Evolutionary conservation across 2,329 filamentous ascomycete species (phyloP).

Genomic region (Exophiala sideris): DNA sequence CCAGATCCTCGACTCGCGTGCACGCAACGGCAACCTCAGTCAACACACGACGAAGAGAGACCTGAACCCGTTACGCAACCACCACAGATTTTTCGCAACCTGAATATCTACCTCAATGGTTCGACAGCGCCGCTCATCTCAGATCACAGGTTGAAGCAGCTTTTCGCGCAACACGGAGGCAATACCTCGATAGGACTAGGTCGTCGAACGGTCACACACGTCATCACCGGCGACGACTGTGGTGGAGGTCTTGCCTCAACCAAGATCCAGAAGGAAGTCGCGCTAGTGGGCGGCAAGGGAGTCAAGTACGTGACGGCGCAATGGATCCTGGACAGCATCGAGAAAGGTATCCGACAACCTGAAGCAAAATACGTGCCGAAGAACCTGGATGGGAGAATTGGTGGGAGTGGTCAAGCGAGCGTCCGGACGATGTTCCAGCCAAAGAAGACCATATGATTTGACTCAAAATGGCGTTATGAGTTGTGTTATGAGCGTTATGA

Average conservation of each 20-base stretch:
- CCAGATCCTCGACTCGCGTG: neutral
- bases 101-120: slow-evolving; percentile 82
- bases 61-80: slow-evolving; percentile 18
- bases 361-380: slow-evolving; percentile 69
- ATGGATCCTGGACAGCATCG: slow-evolving; percentile 83
- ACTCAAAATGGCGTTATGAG: neutral
- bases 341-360: slow-evolving; percentile 67
- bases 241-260: slow-evolving; percentile 72
- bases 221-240: slow-evolving; percentile 61
- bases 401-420: slow-evolving; percentile 60
- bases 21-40: neutral
- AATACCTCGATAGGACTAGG: slow-evolving; percentile 67
- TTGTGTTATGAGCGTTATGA: neutral
- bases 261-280: slow-evolving; percentile 80
- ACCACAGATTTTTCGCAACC: slow-evolving; percentile 61
- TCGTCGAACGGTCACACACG: slow-evolving; percentile 75
- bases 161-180: slow-evolving; percentile 73
- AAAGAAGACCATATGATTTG: slow-evolving; percentile 1
- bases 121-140: slow-evolving; percentile 77
- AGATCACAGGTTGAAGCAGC: slow-evolving; percentile 78
- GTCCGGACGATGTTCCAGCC: slow-evolving; percentile 39
- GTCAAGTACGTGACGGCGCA: slow-evolving; percentile 78
- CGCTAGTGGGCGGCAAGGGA: slow-evolving; percentile 61
- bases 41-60: slow-evolving; percentile 4
- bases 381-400: slow-evolving; percentile 46